Evolutionary conservation across 371 early-diverging fungal species (phyloP).

Genomic region (Rhizopus delemar): DNA sequence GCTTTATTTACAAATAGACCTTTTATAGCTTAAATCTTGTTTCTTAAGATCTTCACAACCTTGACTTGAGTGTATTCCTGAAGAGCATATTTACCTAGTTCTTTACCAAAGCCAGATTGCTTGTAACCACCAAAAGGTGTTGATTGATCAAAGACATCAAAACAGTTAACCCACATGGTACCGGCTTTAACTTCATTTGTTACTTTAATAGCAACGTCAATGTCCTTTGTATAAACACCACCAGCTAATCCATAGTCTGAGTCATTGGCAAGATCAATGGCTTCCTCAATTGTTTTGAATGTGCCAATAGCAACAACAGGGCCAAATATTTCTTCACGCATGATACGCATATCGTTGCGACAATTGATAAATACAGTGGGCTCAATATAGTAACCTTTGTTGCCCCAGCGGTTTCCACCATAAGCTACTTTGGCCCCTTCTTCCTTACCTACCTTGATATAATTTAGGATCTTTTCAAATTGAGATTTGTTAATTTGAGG

Average conservation of each 20-base stretch:
- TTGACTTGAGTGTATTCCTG: slow-evolving; percentile 72
- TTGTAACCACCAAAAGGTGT: slow-evolving; percentile 92
- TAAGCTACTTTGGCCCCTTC: slow-evolving; percentile 61
- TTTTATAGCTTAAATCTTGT: neutral
- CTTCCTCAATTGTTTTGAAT: slow-evolving; percentile 78
- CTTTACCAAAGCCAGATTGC: slow-evolving; percentile 82
- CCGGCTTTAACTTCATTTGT: slow-evolving; percentile 73
- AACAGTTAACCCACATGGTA: slow-evolving; percentile 53
- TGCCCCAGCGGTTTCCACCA: slow-evolving; percentile 72
- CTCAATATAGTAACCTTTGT: slow-evolving; percentile 75
- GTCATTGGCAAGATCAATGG: slow-evolving; percentile 73
- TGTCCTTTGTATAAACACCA: slow-evolving; percentile 75
- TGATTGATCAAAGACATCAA: slow-evolving; percentile 46
- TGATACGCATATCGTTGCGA: slow-evolving; percentile 63
- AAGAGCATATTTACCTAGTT: slow-evolving; percentile 74
- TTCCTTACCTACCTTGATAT: slow-evolving; percentile 60
- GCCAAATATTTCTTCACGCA: slow-evolving; percentile 90
- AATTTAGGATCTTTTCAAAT: slow-evolving; percentile 70
- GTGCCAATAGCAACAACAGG: slow-evolving; percentile 82
- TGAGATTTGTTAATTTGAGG: slow-evolving; percentile 78
- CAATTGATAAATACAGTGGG: slow-evolving; percentile 82
- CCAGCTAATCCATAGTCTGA: slow-evolving; percentile 87
- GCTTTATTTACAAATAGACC: too few relatives aligned
- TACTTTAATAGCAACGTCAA: slow-evolving; percentile 63
- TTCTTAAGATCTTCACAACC: slow-evolving; percentile 48